Percentiles rank a stretch among this genome's conserved stretches.
These are phyloP conservation scores for Bipolaris zeicola DNA, from an alignment of 2,329 filamentous ascomycete species.

Conservation along the genomic window DNA sequence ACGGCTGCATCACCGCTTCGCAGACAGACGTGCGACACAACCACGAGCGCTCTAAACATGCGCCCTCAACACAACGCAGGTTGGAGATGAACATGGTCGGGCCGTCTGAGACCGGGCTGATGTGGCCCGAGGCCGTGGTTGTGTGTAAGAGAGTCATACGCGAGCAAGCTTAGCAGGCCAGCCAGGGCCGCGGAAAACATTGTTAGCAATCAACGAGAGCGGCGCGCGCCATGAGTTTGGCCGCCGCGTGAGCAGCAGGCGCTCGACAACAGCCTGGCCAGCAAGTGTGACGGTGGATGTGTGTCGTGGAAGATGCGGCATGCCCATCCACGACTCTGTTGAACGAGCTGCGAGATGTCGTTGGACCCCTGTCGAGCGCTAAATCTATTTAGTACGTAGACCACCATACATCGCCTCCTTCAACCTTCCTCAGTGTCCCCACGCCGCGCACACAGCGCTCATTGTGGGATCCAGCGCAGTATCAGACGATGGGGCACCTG, in stretches of 20 bases:
- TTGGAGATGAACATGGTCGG: conserved; percentile 15
- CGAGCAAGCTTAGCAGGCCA: conserved; percentile 17
- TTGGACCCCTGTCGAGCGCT: conserved; percentile 21
- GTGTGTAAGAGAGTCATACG: conserved; percentile 24
- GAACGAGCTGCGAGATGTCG: conserved; percentile 22
- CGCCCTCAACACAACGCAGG: not conserved
- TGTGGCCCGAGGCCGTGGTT: conserved; percentile 26
- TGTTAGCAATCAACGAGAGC: conserved; percentile 1
- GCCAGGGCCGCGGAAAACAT: conserved; percentile 10
- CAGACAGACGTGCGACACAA: conserved; percentile 15
- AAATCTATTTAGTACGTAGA: conserved; percentile 22
- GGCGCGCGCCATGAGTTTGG: conserved; percentile 8
- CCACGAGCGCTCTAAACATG: conserved; percentile 5
- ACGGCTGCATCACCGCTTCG: conserved; percentile 24
- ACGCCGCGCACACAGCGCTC: conserved; percentile 15
- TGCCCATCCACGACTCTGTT: conserved; percentile 13
- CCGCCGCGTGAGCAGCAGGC: conserved; percentile 1
- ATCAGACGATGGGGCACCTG: not conserved
- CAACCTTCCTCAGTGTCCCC: conserved; percentile 26
- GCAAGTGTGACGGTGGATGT: conserved; percentile 9
- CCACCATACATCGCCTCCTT: conserved; percentile 32
- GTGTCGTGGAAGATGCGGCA: conserved; percentile 20
- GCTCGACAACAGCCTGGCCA: not conserved
- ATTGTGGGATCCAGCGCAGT: not conserved
- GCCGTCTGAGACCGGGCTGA: conserved; percentile 31